Percentiles rank a stretch among this genome's conserved stretches.
phyloP scores from a whole-genome alignment of 176 grass and related monocot species.

The Carex parvula region DNA sequence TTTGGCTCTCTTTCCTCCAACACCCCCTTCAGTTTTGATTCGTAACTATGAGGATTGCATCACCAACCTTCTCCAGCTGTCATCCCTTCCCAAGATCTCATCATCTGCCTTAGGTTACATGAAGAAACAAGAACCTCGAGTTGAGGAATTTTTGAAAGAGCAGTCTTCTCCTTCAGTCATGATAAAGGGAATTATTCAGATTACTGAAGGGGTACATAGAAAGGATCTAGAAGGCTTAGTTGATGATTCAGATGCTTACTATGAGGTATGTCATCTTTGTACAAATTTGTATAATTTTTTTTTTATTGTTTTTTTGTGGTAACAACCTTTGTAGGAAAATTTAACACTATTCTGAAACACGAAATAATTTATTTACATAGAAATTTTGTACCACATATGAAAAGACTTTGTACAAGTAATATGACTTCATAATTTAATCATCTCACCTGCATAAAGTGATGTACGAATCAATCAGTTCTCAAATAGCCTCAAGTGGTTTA shows the following conservation, averaged over 20 bases:
- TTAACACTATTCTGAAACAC: neutral
- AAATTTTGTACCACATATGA: neutral
- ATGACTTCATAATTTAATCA: neutral
- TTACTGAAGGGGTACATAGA: constrained; percentile 47
- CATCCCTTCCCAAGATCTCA: constrained; percentile 81
- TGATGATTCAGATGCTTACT: constrained; percentile 64
- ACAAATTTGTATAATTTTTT: constrained; percentile 8
- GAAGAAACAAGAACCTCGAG: constrained; percentile 58
- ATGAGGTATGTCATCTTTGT: constrained; percentile 60
- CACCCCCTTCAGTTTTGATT: constrained; percentile 64
- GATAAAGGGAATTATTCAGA: constrained; percentile 41
- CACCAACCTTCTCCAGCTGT: constrained; percentile 51
- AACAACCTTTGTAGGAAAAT: neutral
- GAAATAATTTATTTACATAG: neutral
- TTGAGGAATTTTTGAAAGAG: constrained; percentile 66
- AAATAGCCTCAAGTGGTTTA: neutral
- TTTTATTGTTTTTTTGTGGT: neutral
- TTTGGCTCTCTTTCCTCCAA: constrained; percentile 79
- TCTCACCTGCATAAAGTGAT: neutral
- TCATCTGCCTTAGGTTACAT: constrained; percentile 50
- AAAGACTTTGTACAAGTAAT: neutral
- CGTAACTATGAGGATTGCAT: constrained; percentile 61
- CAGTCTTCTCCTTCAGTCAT: constrained; percentile 41
- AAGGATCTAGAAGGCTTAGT: constrained; percentile 66
- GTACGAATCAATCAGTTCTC: neutral